Evolutionary conservation across 768 basidiomycete species (phyloP).

Genomic region (Pseudohyphozyma bogoriensis): DNA sequence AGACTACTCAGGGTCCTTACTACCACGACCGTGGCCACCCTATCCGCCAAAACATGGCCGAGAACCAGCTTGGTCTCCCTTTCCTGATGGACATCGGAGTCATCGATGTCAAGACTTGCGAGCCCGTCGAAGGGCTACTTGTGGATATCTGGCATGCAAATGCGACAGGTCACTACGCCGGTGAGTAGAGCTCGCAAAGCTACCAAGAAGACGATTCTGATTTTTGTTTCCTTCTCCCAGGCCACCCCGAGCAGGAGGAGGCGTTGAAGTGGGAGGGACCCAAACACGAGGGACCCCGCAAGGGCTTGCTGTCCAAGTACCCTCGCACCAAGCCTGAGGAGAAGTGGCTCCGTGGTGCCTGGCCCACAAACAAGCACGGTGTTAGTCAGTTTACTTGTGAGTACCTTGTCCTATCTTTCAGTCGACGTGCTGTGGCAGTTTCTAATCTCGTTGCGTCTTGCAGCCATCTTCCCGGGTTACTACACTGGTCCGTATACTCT

Average conservation of each 20-base stretch:
- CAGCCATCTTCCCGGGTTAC: slow-evolving; percentile 27
- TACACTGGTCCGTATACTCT: too few species aligned
- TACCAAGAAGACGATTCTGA: slow-evolving; percentile 25
- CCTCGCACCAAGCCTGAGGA: slow-evolving; percentile 31
- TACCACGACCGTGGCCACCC: slow-evolving; percentile 33
- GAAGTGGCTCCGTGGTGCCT: slow-evolving; percentile 33
- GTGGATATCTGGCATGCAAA: slow-evolving; percentile 31
- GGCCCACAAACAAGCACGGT: slow-evolving; percentile 33
- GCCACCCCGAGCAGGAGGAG: slow-evolving; percentile 31
- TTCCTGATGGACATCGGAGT: slow-evolving; percentile 34
- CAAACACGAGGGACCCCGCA: slow-evolving; percentile 22
- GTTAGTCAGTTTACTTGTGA: slow-evolving; percentile 32
- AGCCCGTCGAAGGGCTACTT: slow-evolving; percentile 30
- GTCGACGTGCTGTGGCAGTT: background rate
- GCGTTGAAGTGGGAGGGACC: slow-evolving; percentile 29
- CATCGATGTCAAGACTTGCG: slow-evolving; percentile 34
- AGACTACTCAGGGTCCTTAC: slow-evolving; percentile 27
- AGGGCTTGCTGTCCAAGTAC: slow-evolving; percentile 30
- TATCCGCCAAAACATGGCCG: slow-evolving; percentile 34
- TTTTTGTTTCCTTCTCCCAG: slow-evolving; percentile 13
- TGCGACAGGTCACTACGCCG: background rate
- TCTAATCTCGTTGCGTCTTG: background rate
- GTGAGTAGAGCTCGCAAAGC: background rate
- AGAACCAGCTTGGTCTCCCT: slow-evolving; percentile 31
- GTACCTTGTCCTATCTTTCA: background rate